phyloP scores from a whole-genome alignment of 1,139 yeast species.

The Candida frijolesensis region DNA sequence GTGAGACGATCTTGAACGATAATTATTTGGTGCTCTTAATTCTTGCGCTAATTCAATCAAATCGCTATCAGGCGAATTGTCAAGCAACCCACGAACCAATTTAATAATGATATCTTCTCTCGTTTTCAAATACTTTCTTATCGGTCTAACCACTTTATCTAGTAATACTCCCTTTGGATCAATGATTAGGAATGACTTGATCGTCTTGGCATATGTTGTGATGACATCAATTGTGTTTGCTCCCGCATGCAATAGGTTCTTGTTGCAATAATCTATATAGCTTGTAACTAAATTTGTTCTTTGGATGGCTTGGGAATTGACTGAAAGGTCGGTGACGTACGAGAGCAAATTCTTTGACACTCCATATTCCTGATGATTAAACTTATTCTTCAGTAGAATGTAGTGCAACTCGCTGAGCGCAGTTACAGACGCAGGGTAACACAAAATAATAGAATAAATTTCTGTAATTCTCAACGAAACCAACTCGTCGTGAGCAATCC shows the following conservation, averaged over 20 bases:
- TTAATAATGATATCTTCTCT: slow-evolving; percentile 73
- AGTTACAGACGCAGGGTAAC: slow-evolving; percentile 58
- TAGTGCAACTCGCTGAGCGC: slow-evolving; percentile 67
- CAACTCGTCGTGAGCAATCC: slow-evolving; percentile 47
- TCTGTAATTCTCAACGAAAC: slow-evolving; percentile 60
- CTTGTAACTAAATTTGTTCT: slow-evolving; percentile 55
- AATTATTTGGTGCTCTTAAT: slow-evolving; percentile 25
- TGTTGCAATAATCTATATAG: slow-evolving; percentile 55
- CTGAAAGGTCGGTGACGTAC: slow-evolving; percentile 22
- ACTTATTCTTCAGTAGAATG: slow-evolving; percentile 36
- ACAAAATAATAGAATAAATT: slow-evolving; percentile 61
- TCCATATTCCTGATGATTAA: slow-evolving; percentile 15
- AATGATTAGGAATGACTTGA: slow-evolving; percentile 70
- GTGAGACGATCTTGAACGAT: slow-evolving; percentile 13
- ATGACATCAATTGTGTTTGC: slow-evolving; percentile 78
- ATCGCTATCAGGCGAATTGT: slow-evolving; percentile 44
- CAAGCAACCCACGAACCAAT: slow-evolving; percentile 72
- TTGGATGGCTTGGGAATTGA: slow-evolving; percentile 37
- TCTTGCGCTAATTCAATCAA: slow-evolving; percentile 57
- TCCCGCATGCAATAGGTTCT: slow-evolving; percentile 73
- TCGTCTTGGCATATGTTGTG: slow-evolving; percentile 67
- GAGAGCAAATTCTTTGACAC: slow-evolving; percentile 18
- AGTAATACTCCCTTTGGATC: slow-evolving; percentile 87
- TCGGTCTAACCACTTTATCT: slow-evolving; percentile 77
- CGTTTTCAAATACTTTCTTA: slow-evolving; percentile 64